Conservation (phyloP, 2,329 filamentous ascomycete genomes). For the Sarocladiaceae sp. region DNA sequence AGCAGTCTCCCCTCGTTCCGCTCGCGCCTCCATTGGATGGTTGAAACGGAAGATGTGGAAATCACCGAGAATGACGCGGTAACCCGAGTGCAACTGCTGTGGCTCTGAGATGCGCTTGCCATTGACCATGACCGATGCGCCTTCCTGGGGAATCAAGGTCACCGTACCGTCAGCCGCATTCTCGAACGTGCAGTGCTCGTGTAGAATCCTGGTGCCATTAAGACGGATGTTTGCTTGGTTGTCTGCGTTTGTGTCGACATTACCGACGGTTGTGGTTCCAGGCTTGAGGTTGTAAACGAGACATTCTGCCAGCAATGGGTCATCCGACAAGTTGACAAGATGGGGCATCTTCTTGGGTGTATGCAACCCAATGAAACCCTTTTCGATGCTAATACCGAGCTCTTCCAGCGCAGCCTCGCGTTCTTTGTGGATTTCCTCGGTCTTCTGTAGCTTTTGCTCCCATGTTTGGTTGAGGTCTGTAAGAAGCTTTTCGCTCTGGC, state of each 20-base stretch:
- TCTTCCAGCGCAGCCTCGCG: constrained; percentile 92
- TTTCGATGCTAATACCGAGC: constrained; percentile 96
- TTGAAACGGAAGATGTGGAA: constrained; percentile 99
- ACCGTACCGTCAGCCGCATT: constrained; percentile 82
- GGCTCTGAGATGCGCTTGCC: constrained; percentile 83
- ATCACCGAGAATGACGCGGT: constrained; percentile 90
- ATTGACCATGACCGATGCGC: constrained; percentile 98
- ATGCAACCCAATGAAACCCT: constrained; percentile 89
- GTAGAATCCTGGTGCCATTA: constrained; percentile 87
- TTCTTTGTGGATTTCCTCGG: constrained; percentile 96
- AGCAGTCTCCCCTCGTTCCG: constrained; percentile 76
- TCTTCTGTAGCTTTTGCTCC: constrained; percentile 94
- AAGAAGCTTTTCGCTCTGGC: constrained; percentile 93
- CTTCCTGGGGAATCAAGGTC: constrained; percentile 81
- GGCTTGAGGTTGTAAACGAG: constrained; percentile 97
- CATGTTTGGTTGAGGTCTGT: constrained; percentile 96
- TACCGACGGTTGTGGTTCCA: constrained; percentile 87
- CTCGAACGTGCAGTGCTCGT: constrained; percentile 90
- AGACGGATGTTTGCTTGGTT: constrained; percentile 80
- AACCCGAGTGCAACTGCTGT: constrained; percentile 81
- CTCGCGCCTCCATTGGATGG: constrained; percentile 90
- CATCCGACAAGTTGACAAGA: constrained; percentile 94
- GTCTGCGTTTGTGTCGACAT: constrained; percentile 75
- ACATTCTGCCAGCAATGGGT: constrained; percentile 89
- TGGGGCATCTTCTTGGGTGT: constrained; percentile 99